Percentiles rank a stretch among this genome's conserved stretches.
These are phyloP conservation scores for Fraxinus pennsylvanica DNA, from an alignment of 257 asterid species.

Conservation along the genomic window DNA sequence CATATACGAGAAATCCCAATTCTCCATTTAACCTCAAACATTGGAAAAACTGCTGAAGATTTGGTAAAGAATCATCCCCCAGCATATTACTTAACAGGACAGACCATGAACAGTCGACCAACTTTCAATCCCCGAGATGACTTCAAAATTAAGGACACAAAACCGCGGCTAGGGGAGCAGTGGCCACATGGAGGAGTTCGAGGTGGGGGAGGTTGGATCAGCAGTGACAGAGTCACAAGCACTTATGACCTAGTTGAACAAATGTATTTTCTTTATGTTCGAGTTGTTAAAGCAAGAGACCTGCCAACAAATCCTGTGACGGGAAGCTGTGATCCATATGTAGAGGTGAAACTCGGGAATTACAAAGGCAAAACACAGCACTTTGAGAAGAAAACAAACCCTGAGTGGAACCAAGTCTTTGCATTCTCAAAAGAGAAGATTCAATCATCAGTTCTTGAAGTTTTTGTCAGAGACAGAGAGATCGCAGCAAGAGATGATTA, in stretches of 20 bases:
- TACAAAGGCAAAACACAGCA: slow-evolving; percentile 23
- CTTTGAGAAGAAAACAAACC: slow-evolving; percentile 20
- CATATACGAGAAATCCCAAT: neutral
- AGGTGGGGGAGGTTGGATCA: slow-evolving; percentile 25
- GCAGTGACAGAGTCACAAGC: slow-evolving; percentile 17
- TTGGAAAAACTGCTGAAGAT: neutral
- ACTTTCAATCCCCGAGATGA: slow-evolving; percentile 14
- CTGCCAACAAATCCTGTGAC: slow-evolving; percentile 17
- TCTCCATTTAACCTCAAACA: neutral
- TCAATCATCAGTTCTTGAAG: slow-evolving; percentile 24
- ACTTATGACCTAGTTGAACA: slow-evolving; percentile 25
- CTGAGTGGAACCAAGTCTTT: slow-evolving; percentile 22
- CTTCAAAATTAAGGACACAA: slow-evolving; percentile 22
- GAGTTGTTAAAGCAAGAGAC: slow-evolving; percentile 19
- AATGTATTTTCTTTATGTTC: slow-evolving; percentile 19
- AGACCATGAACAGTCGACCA: slow-evolving; percentile 11
- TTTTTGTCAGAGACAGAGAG: slow-evolving; percentile 21
- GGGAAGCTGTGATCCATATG: slow-evolving; percentile 21
- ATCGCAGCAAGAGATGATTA: slow-evolving; percentile 17
- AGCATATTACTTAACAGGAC: neutral
- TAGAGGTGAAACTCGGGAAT: slow-evolving; percentile 22
- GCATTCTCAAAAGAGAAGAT: slow-evolving; percentile 24
- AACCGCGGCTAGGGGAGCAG: slow-evolving; percentile 22
- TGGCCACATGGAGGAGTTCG: slow-evolving; percentile 27
- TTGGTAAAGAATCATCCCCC: neutral